A percentile compares a stretch with the other conserved stretches of the same genome.
phyloP scores from a whole-genome alignment of 2,329 filamentous ascomycete species.

The Colletotrichum siamense region DNA sequence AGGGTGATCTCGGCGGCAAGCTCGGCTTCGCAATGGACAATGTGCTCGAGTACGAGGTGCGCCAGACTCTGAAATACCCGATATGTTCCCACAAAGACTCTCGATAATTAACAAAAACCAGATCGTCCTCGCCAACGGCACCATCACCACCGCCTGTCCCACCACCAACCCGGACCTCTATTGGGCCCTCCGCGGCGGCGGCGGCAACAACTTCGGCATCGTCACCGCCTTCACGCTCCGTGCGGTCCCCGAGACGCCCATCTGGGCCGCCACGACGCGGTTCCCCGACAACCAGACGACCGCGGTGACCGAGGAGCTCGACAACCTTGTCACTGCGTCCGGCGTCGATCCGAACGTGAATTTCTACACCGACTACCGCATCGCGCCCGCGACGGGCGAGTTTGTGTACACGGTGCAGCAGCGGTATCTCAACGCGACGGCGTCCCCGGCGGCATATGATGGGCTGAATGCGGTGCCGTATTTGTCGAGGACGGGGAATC shows the following conservation, averaged over 20 bases:
- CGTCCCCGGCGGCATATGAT: background rate
- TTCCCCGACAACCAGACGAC: background rate
- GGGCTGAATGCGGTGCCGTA: background rate
- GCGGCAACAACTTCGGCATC: background rate
- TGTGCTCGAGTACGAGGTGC: background rate
- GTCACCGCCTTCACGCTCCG: background rate
- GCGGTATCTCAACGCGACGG: background rate
- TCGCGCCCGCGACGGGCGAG: background rate
- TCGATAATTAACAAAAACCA: background rate
- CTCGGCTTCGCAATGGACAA: background rate
- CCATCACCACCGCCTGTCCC: background rate
- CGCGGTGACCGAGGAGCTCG: background rate
- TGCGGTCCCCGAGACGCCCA: background rate
- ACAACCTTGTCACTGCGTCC: background rate
- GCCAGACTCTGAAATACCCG: too few relatives aligned
- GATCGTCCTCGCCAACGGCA: background rate
- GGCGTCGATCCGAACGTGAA: background rate
- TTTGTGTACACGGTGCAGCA: background rate
- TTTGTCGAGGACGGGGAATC: background rate
- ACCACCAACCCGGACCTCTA: background rate
- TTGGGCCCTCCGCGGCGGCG: background rate
- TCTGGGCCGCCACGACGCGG: background rate
- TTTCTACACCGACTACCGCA: background rate
- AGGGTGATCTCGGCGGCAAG: background rate
- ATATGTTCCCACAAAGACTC: too few relatives aligned